Percentiles rank a stretch among this genome's conserved stretches.
phyloP scores from a whole-genome alignment of 768 basidiomycete genomes.

The Amanita rubescens region DNA sequence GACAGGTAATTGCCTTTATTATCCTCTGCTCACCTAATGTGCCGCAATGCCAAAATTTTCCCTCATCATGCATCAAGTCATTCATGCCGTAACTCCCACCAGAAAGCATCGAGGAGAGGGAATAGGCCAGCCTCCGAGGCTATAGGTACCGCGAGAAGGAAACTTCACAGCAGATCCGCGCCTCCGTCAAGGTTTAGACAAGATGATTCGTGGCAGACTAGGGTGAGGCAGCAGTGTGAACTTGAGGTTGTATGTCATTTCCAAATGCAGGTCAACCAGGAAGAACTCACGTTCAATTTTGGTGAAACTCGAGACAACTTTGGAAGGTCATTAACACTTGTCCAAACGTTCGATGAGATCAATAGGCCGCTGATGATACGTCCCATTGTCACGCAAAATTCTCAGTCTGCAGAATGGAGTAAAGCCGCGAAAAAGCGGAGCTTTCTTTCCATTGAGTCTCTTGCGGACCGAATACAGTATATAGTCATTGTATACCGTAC shows the following conservation, averaged over 20 bases:
- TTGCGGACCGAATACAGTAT: too few species aligned
- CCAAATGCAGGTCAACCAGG: background rate
- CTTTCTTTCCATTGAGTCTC: too few species aligned
- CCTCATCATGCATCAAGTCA: background rate
- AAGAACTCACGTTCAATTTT: too few species aligned
- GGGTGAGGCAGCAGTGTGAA: background rate
- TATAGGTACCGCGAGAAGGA: background rate
- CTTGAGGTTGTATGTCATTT: background rate
- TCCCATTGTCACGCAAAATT: too few species aligned
- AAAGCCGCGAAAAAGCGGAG: too few species aligned
- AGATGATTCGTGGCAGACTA: background rate
- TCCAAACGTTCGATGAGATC: too few species aligned
- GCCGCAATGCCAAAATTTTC: background rate
- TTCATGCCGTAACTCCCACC: background rate
- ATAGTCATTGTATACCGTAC: too few species aligned
- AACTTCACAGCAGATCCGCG: background rate
- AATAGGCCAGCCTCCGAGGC: background rate
- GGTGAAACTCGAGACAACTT: too few species aligned
- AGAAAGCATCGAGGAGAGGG: too few species aligned
- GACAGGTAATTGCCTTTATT: background rate
- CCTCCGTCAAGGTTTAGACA: background rate
- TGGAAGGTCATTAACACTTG: too few species aligned
- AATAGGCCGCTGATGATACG: too few species aligned
- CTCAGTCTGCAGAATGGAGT: too few species aligned
- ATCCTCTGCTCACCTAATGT: background rate